phyloP scores from a whole-genome alignment of 345 rosid genomes.

The Hibiscus tridactylites region DNA sequence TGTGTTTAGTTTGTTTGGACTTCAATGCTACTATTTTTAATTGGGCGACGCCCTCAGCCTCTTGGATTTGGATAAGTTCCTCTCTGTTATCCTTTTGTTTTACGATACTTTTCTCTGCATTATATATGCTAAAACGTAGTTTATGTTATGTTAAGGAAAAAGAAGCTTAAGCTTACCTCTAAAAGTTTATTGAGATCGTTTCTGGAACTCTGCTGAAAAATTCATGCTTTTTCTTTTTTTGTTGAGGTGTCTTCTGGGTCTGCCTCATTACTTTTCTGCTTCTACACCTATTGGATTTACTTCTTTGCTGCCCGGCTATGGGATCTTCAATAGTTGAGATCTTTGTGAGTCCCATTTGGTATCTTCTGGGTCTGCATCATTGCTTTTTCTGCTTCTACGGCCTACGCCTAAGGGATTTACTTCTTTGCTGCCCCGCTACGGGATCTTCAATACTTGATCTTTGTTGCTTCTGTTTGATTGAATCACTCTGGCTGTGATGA shows the following conservation, averaged over 20 bases:
- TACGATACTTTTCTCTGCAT: slow-evolving; percentile 40
- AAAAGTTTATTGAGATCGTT: slow-evolving; percentile 27
- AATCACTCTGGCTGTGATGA: slow-evolving; percentile 39
- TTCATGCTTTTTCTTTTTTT: slow-evolving; percentile 57
- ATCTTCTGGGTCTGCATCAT: slow-evolving; percentile 65
- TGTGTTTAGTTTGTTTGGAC: slow-evolving; percentile 57
- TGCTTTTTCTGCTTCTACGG: slow-evolving; percentile 77
- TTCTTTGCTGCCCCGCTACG: slow-evolving; percentile 51
- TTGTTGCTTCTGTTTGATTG: slow-evolving; percentile 53
- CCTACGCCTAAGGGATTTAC: slow-evolving; percentile 51
- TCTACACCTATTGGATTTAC: slow-evolving; percentile 53
- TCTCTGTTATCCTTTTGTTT: slow-evolving; percentile 30
- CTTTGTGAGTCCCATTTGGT: slow-evolving; percentile 52
- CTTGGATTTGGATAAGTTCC: slow-evolving; percentile 68
- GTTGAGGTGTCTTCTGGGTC: slow-evolving; percentile 91
- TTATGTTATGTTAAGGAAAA: slow-evolving; percentile 25
- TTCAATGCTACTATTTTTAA: slow-evolving; percentile 43
- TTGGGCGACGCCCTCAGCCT: slow-evolving; percentile 38
- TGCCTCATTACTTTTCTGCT: slow-evolving; percentile 83
- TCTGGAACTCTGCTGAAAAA: slow-evolving; percentile 43
- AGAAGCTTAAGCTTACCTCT: slow-evolving; percentile 17
- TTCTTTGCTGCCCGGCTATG: slow-evolving; percentile 51
- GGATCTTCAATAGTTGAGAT: slow-evolving; percentile 61
- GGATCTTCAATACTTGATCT: slow-evolving; percentile 59
- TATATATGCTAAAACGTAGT: slow-evolving; percentile 27